These are phyloP conservation scores for Chenopodium suecicum DNA, from an alignment of 148 eudicot genomes.

Conservation along the genomic window DNA sequence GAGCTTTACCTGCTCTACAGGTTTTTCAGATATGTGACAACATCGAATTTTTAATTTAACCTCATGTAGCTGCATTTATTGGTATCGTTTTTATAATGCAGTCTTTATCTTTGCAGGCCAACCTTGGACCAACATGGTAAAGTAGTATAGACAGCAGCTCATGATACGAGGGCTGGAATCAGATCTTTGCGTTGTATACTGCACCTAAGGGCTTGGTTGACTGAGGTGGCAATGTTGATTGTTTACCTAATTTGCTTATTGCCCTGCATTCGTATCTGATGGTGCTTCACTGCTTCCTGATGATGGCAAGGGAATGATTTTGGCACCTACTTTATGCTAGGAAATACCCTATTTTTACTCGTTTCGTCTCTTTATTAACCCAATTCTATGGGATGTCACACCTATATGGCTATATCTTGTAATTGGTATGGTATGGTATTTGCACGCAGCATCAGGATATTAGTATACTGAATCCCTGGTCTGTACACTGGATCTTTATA, in stretches of 20 bases:
- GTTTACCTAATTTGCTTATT: conserved; percentile 6
- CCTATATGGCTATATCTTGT: conserved; percentile 13
- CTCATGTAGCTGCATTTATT: background rate
- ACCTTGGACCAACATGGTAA: conserved; percentile 9
- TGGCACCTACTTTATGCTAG: conserved; percentile 14
- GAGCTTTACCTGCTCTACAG: background rate
- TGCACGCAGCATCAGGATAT: background rate
- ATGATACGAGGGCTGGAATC: conserved; percentile 5
- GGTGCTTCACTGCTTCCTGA: conserved; percentile 19
- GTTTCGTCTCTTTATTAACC: background rate
- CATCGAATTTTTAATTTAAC: background rate
- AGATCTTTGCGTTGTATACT: conserved; percentile 11
- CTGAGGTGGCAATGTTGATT: conserved; percentile 9
- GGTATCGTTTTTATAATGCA: background rate
- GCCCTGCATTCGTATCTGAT: conserved; percentile 17
- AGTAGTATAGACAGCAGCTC: conserved; percentile 20
- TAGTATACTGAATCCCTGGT: conserved; percentile 1
- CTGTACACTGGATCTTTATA: background rate
- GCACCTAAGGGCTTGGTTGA: conserved; percentile 5
- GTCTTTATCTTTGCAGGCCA: conserved; percentile 18
- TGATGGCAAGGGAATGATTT: conserved; percentile 7
- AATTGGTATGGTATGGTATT: background rate
- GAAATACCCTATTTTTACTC: conserved; percentile 3
- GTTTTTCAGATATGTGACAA: background rate
- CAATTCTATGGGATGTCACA: conserved; percentile 11